Evolutionary conservation across 768 basidiomycete genomes (phyloP).

Genomic region (Leucocoprinus birnbaumii): DNA sequence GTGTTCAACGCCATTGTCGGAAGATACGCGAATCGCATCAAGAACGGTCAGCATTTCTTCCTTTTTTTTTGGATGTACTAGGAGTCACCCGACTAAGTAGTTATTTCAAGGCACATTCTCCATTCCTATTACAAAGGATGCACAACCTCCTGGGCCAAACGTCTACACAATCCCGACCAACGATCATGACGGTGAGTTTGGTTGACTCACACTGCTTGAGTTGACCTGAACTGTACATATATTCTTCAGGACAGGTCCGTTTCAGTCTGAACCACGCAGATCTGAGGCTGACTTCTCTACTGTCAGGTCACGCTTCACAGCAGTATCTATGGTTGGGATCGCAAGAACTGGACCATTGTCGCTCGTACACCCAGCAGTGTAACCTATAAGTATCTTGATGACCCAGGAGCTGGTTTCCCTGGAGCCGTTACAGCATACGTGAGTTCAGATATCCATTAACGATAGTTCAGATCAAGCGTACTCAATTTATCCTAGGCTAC

Average conservation of each 20-base stretch:
- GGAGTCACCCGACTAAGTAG: not conserved
- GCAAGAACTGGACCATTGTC: conserved; percentile 51
- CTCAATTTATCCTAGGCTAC: conserved; percentile 32
- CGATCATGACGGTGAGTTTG: conserved; percentile 40
- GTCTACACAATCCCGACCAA: conserved; percentile 50
- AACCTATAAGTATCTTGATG: conserved; percentile 49
- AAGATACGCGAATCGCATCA: conserved; percentile 52
- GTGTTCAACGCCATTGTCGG: conserved; percentile 41
- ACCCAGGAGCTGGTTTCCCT: conserved; percentile 53
- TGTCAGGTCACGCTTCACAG: conserved; percentile 52
- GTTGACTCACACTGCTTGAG: no score
- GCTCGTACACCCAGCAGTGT: conserved; percentile 41
- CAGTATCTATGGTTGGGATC: conserved; percentile 54
- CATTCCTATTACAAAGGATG: conserved; percentile 46
- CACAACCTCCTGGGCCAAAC: conserved; percentile 38
- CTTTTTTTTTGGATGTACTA: not conserved
- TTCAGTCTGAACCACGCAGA: no score
- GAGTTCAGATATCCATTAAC: conserved; percentile 11
- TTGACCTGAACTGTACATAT: not conserved
- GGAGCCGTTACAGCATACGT: conserved; percentile 43
- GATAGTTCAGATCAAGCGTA: not conserved
- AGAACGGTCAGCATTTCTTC: conserved; percentile 33
- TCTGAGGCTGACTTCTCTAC: no score
- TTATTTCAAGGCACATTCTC: conserved; percentile 42
- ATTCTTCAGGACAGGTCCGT: conserved; percentile 19